Conservation (phyloP, 2,329 filamentous ascomycete species). For the Aspergillus quadricinctus region DNA sequence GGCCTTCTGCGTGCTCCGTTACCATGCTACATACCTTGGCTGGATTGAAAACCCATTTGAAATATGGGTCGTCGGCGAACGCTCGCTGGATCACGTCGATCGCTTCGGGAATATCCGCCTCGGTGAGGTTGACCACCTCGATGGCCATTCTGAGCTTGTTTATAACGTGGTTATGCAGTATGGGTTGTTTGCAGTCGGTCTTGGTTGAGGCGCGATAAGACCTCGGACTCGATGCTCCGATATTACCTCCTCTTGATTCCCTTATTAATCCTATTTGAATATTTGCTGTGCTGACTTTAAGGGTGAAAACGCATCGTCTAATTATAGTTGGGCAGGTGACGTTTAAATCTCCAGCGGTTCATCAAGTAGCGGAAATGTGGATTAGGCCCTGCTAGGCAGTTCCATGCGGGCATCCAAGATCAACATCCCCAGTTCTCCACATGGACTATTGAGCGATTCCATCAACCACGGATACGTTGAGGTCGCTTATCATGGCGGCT, state of each 20-base stretch:
- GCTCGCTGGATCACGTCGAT: conserved; percentile 63
- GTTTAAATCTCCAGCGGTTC: neutral
- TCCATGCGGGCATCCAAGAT: neutral
- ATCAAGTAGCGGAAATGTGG: neutral
- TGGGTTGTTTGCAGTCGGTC: neutral
- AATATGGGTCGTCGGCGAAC: conserved; percentile 64
- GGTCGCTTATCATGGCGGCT: neutral
- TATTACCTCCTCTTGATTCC: neutral
- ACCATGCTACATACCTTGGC: conserved; percentile 43
- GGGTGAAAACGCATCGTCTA: neutral
- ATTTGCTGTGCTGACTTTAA: neutral
- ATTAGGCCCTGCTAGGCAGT: neutral
- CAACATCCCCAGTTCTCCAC: neutral
- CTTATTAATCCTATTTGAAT: neutral
- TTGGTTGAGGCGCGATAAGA: neutral
- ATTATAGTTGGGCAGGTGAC: neutral
- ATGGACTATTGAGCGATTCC: neutral
- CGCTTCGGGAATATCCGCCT: conserved; percentile 59
- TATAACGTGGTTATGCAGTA: neutral
- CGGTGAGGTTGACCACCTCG: conserved; percentile 52
- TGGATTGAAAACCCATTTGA: conserved; percentile 61
- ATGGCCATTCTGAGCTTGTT: conserved; percentile 45
- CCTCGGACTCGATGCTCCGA: neutral
- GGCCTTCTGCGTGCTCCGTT: neutral
- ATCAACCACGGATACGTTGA: neutral